Evolutionary conservation across 1,284 basidiomycete species (phyloP).

Genomic region (Cutaneotrichosporon mucoides): DNA sequence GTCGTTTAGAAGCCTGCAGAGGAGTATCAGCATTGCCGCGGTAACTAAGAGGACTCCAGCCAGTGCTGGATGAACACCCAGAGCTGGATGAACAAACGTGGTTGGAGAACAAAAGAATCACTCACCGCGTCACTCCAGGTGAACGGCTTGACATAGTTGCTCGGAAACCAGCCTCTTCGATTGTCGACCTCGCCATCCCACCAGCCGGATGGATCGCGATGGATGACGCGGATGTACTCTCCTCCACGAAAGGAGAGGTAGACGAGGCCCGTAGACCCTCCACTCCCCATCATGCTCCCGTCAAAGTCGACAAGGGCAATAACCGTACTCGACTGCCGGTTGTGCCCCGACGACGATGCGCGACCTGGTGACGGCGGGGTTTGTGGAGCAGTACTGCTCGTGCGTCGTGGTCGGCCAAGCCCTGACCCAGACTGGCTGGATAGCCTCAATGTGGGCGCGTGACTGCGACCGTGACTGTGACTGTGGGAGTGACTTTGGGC

Average conservation of each 20-base stretch:
- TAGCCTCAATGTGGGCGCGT: neutral
- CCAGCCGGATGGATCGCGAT: constrained; percentile 87
- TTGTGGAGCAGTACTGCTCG: neutral
- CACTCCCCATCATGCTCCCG: constrained; percentile 53
- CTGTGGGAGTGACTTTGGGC: neutral
- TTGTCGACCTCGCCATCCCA: constrained; percentile 85
- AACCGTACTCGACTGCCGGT: neutral
- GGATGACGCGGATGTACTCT: constrained; percentile 83
- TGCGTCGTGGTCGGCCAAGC: neutral
- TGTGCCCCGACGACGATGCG: neutral
- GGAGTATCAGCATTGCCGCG: no score
- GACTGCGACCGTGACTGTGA: neutral
- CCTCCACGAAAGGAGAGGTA: constrained; percentile 86
- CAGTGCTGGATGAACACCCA: neutral
- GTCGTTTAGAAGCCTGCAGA: neutral
- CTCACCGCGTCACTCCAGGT: constrained; percentile 27
- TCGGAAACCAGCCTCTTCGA: constrained; percentile 96
- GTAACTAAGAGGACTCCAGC: no score
- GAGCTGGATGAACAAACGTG: no score
- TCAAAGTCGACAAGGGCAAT: constrained; percentile 77
- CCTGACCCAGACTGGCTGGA: neutral
- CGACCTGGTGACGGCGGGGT: constrained; percentile 8
- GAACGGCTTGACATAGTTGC: constrained; percentile 54
- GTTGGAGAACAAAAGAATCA: constrained; percentile 1
- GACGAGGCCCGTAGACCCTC: constrained; percentile 55